Evolutionary conservation across 192 early-diverging fungal genomes (phyloP), one percentile per base, ranked within the genome.

Genomic region (Entomortierella parvispora): DNA sequence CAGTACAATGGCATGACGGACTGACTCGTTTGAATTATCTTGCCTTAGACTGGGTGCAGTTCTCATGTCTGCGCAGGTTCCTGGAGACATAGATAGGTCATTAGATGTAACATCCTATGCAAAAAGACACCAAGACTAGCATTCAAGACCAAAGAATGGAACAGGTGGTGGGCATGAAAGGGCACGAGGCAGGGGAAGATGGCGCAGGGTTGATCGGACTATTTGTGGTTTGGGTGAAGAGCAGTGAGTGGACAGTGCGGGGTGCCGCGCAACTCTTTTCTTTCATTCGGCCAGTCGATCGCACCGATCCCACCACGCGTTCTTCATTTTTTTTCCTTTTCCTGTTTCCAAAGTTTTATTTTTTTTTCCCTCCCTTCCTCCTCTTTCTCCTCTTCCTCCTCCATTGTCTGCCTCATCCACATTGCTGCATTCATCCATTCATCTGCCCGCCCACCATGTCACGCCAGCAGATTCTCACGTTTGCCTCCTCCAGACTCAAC

Each of bases 21-120:
- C 10, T 43, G 17, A 29, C 28, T 51, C 12, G 8, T 56, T n/a
- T 17, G 6, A 1, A 26, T 29, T 4, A 20, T 42, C n/a, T 53
- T 44, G 3, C 37, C 12, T 14, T 58, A 76, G 72, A 76, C 26
- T 76, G 72, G 72, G 52, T 53, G 25, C 72, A 58, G 23, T 76
- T 68, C 20, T 76, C 72, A 6, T 76, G 72, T 54, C 54, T 76
- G 12, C 63, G 65, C 8, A 49, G 72, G n/a, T 76, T 76, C 46
- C 58, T 76, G 3, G 65, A 76, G 28, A 67, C 54, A 23, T 76
- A 67, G 56, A 57, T 1, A 8, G 20, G 32, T 9, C 5, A 46
- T n/a, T n/a, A n/a, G n/a, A n/a, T n/a, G n/a, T n/a, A n/a, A n/a
- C n/a, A n/a, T n/a, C n/a, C n/a, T n/a, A n/a, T n/a, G n/a, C n/a